Evolutionary conservation across 2,329 filamentous ascomycete species (phyloP).

Genomic region (Pezizomycotina sp.): DNA sequence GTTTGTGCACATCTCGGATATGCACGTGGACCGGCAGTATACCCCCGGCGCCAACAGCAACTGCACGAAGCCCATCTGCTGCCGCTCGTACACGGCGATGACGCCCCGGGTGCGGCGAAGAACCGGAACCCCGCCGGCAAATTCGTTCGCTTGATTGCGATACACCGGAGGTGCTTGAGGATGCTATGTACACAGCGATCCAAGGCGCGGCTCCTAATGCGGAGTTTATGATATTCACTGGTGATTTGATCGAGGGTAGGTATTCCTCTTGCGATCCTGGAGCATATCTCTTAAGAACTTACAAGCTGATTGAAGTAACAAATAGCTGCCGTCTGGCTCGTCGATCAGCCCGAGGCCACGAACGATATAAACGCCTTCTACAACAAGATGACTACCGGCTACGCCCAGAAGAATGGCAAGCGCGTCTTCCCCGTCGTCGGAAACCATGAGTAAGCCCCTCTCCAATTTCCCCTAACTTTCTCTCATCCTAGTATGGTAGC

Average conservation of each 20-base stretch:
- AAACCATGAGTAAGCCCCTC: too few species aligned
- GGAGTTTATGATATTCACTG: constrained; percentile 42
- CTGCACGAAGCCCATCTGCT: constrained; percentile 45
- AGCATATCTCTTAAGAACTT: too few species aligned
- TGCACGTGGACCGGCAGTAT: constrained; percentile 43
- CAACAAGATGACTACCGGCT: too few species aligned
- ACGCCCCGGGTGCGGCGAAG: constrained; percentile 35
- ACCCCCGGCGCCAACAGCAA: constrained; percentile 37
- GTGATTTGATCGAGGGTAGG: constrained; percentile 43
- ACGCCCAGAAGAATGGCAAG: too few species aligned
- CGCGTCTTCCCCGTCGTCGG: too few species aligned
- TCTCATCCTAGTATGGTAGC: too few species aligned
- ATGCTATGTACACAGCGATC: constrained; percentile 36
- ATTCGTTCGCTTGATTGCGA: constrained; percentile 41
- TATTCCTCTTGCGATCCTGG: too few species aligned
- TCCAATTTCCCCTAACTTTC: too few species aligned
- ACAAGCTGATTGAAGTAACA: too few species aligned
- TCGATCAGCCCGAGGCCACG: constrained; percentile 26
- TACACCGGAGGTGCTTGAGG: constrained; percentile 35
- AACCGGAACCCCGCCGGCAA: constrained; percentile 36
- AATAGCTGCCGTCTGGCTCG: constrained; percentile 29
- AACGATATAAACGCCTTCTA: too few species aligned
- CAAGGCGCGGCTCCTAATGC: constrained; percentile 28
- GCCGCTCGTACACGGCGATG: constrained; percentile 38
- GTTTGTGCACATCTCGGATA: constrained; percentile 44